Base-by-base conservation (phyloP, 2,329 filamentous ascomycete species). In the Sporothrix phasma region DNA sequence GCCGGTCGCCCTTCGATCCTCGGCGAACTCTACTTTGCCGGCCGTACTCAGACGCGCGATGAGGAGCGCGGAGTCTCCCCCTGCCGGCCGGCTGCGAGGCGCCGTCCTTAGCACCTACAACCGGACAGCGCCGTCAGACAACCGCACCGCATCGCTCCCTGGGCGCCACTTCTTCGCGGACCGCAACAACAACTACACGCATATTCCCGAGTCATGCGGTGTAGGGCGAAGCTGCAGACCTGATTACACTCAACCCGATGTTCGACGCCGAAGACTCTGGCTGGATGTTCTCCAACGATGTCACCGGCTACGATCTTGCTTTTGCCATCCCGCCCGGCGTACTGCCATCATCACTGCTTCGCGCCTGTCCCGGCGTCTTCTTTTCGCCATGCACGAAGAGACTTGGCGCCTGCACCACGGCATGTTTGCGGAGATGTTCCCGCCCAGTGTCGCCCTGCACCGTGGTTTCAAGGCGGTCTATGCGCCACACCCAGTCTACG, bases 401-500 rank as follows among this genome's bases (percentile, higher is more conserved):
- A 88, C 86, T 53, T 86, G 79, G 74, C 79, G 81, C 31, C 79
- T 83, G 69, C 85, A 84, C 67, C 88, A 86, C 73, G 86, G 79
- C 73, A 91, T 87, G 87, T 92, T 89, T 72, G 84, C 83, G 29
- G 89, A 92, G 74, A 92, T 92, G 89, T 91, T 88, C 75, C 88
- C 88, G 1, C 81, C 87, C 0, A 83, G 81, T 0, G 81, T 85
- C 71, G 87, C 88, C 0, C 77, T 92, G 5, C 88, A 91, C 69
- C 88, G 90, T 70, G 88, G 89, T 1, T 79, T 90, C 70, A 92
- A 92, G 75, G 89, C 88, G 24, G 86, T 90, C 0, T 90, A 87
- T 70, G 90, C 88, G 0, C 91, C 91, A 0, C 91, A 96, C 68
- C 89, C 91, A 0, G 84, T 94, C 53, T 94, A 86, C 74, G 77